These are phyloP conservation scores for Sporopachydermia cereana DNA, from an alignment of 1,139 yeast species.

Conservation along the genomic window DNA sequence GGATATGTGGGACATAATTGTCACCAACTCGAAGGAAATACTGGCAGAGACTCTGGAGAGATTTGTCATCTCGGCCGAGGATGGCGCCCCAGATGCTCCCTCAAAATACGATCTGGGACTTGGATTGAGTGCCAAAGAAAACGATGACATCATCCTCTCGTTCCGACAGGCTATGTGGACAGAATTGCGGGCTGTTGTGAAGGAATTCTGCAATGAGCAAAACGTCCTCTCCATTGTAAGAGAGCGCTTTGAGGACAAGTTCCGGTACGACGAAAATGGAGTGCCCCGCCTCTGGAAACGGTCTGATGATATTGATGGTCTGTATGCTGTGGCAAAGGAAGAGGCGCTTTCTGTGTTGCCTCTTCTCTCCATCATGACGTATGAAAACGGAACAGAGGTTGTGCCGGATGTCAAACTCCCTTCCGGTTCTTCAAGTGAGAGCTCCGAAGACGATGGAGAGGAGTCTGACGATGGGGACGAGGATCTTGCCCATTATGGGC, in stretches of 20 bases:
- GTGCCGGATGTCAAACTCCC: constrained; percentile 43
- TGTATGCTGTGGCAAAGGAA: constrained; percentile 48
- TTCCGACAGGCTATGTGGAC: constrained; percentile 55
- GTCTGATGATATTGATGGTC: constrained; percentile 57
- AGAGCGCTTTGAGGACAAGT: constrained; percentile 67
- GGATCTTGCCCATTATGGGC: constrained; percentile 34
- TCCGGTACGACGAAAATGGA: constrained; percentile 75
- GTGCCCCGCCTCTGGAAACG: constrained; percentile 76
- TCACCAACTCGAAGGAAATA: constrained; percentile 35
- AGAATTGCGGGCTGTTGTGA: constrained; percentile 44
- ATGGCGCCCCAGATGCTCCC: constrained; percentile 10
- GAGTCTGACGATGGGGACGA: constrained; percentile 30
- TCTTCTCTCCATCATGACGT: constrained; percentile 43
- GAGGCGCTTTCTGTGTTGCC: constrained; percentile 49
- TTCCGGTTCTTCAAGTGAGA: constrained; percentile 25
- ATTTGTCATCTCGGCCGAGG: constrained; percentile 16
- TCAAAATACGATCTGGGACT: constrained; percentile 45
- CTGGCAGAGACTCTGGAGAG: constrained; percentile 24
- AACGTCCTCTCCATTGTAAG: constrained; percentile 44
- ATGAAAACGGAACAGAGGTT: constrained; percentile 41
- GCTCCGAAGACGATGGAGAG: constrained; percentile 25
- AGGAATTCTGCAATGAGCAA: constrained; percentile 49
- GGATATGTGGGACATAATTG: constrained; percentile 52
- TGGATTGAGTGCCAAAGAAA: constrained; percentile 39
- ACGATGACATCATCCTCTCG: constrained; percentile 29